These are phyloP conservation scores for Psilocybe azurescens DNA, from an alignment of 768 basidiomycete species.

Conservation along the genomic window DNA sequence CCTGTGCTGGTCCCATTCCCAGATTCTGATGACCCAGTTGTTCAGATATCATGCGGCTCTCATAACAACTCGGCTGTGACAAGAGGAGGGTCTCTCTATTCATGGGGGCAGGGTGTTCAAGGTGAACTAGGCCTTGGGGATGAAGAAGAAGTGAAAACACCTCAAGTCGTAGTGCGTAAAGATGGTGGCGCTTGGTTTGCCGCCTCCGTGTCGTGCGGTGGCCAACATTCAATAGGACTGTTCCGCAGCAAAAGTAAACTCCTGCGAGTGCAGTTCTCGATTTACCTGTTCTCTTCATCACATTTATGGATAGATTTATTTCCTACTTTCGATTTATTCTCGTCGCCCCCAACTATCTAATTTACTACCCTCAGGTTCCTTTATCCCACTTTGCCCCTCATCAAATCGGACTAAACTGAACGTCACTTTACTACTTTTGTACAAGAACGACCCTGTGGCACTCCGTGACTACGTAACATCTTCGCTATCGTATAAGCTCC, in stretches of 20 bases:
- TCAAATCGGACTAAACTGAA: neutral
- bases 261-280: slow-evolving; percentile 1
- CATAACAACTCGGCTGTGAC: slow-evolving; percentile 80
- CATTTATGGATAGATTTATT: slow-evolving; percentile 29
- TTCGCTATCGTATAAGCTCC: neutral
- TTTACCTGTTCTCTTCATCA: neutral
- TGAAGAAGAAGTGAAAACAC: slow-evolving; percentile 64
- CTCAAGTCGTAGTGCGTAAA: slow-evolving; percentile 69
- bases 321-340: slow-evolving; percentile 11
- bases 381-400: neutral
- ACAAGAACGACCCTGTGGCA: no score
- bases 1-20: slow-evolving; percentile 74
- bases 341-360: neutral
- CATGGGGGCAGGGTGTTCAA: slow-evolving; percentile 82
- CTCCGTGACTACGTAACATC: no score
- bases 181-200: slow-evolving; percentile 77
- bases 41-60: slow-evolving; percentile 68
- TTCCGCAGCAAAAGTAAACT: slow-evolving; percentile 65
- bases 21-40: slow-evolving; percentile 64
- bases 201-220: slow-evolving; percentile 71
- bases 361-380: neutral
- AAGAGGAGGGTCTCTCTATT: slow-evolving; percentile 66
- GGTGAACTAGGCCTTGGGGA: slow-evolving; percentile 75
- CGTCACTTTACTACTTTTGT: no score
- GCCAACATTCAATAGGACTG: slow-evolving; percentile 78